A percentile compares a stretch with the other conserved stretches of the same genome.
Evolutionary conservation across 2,329 filamentous ascomycete genomes (phyloP).

Genomic region (Colletotrichum cereale): DNA sequence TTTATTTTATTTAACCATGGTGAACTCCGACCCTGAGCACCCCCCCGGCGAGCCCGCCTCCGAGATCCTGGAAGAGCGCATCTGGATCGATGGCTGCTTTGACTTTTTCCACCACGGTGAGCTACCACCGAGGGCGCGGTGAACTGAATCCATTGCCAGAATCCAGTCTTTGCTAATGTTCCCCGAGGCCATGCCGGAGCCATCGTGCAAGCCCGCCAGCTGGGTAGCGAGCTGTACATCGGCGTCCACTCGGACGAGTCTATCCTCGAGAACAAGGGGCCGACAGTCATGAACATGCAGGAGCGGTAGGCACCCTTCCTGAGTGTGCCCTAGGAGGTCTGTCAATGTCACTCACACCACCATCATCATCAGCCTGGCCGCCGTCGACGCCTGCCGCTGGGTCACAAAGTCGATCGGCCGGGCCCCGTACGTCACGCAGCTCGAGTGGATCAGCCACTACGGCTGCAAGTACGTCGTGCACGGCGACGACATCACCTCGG

Average conservation of each 20-base stretch:
- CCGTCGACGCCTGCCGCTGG: constrained; percentile 96
- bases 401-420: constrained; percentile 84
- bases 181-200: constrained; percentile 88
- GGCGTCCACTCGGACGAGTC: constrained; percentile 96
- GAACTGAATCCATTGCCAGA: background rate
- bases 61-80: constrained; percentile 75
- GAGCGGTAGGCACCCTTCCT: constrained; percentile 73
- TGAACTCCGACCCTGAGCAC: constrained; percentile 43
- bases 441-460: constrained; percentile 95
- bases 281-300: constrained; percentile 93
- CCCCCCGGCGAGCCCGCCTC: constrained; percentile 64
- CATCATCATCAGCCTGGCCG: constrained; percentile 73
- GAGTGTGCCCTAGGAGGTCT: constrained; percentile 7
- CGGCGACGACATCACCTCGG: constrained; percentile 96
- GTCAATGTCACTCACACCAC: background rate
- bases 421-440: constrained; percentile 93
- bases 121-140: constrained; percentile 34
- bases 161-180: background rate
- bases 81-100: constrained; percentile 99
- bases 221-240: constrained; percentile 89
- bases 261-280: constrained; percentile 96
- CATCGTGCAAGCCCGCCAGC: constrained; percentile 93
- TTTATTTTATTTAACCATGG: constrained; percentile 42
- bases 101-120: constrained; percentile 98
- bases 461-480: constrained; percentile 97